A percentile compares a stretch with the other conserved stretches of the same genome.
phyloP scores from a whole-genome alignment of 2,329 filamentous ascomycete genomes.

The Dothiorella sarmentorum region DNA sequence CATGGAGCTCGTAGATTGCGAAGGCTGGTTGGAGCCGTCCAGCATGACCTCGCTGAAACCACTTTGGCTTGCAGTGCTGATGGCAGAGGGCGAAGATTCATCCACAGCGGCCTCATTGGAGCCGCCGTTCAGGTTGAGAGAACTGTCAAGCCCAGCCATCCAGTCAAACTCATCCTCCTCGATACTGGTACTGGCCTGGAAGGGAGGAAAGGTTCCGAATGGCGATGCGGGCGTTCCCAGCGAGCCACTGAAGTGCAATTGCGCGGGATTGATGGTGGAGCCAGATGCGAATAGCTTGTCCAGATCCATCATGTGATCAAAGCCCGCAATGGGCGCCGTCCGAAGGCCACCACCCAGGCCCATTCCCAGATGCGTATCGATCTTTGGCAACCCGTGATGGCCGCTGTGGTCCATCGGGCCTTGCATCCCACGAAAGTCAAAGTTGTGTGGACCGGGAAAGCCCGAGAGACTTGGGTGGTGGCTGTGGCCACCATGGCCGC shows the following conservation, averaged over 20 bases:
- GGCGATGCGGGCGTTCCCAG: constrained; percentile 57
- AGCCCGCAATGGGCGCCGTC: constrained; percentile 66
- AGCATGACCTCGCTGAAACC: constrained; percentile 89
- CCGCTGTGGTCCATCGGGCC: constrained; percentile 48
- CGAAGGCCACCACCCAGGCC: constrained; percentile 66
- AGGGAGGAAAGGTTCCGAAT: constrained; percentile 47
- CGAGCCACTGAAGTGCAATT: constrained; percentile 80
- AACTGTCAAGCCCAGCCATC: constrained; percentile 76
- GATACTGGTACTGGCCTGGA: constrained; percentile 58
- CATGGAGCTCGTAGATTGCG: constrained; percentile 34
- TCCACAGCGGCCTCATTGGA: constrained; percentile 79
- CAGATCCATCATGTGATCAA: constrained; percentile 67
- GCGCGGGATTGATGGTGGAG: constrained; percentile 61
- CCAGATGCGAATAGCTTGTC: constrained; percentile 66
- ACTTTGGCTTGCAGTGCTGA: constrained; percentile 91
- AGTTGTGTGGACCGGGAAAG: constrained; percentile 52
- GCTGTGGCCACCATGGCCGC: constrained; percentile 45
- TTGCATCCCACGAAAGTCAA: constrained; percentile 72
- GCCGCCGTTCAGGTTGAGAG: constrained; percentile 55
- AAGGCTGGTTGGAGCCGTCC: constrained; percentile 57
- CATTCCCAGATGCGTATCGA: constrained; percentile 75
- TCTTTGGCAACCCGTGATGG: constrained; percentile 71
- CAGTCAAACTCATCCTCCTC: constrained; percentile 80
- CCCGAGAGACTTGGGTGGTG: constrained; percentile 72
- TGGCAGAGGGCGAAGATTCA: constrained; percentile 90